Conservation (phyloP, 768 basidiomycete species). For the Lactifluus rugatus region DNA sequence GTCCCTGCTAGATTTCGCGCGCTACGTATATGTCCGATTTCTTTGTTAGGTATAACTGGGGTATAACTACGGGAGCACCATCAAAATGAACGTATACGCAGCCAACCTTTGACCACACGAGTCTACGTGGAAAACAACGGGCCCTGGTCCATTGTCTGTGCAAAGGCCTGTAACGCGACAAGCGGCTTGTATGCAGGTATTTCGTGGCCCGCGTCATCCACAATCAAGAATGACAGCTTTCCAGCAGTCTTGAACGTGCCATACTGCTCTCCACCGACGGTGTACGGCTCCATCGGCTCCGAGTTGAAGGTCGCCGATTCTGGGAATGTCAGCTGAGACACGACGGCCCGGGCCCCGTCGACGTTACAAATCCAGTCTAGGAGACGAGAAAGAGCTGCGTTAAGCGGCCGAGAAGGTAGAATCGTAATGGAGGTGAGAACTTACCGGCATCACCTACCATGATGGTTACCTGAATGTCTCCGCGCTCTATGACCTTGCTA, state of each 20-base stretch:
- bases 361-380: conserved; percentile 39
- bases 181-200: conserved; percentile 16
- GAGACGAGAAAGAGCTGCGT: conserved; percentile 29
- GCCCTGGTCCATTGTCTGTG: conserved; percentile 11
- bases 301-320: conserved; percentile 26
- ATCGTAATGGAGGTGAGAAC: not conserved
- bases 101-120: not conserved
- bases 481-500: not conserved
- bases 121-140: conserved; percentile 9
- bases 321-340: conserved; percentile 34
- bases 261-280: conserved; percentile 34
- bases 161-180: conserved; percentile 13
- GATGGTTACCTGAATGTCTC: conserved; percentile 36
- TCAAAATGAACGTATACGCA: not conserved
- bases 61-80: not conserved
- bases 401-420: not conserved
- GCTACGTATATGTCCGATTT: too few species aligned
- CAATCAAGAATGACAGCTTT: conserved; percentile 35
- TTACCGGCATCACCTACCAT: conserved; percentile 33
- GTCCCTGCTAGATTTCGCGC: too few species aligned
- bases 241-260: conserved; percentile 43
- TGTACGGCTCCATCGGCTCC: conserved; percentile 34
- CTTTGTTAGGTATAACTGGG: too few species aligned
- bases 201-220: conserved; percentile 32
- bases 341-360: conserved; percentile 39